phyloP scores from a whole-genome alignment of 352 stramenopile genomes.

The Discostella stelligera region DNA sequence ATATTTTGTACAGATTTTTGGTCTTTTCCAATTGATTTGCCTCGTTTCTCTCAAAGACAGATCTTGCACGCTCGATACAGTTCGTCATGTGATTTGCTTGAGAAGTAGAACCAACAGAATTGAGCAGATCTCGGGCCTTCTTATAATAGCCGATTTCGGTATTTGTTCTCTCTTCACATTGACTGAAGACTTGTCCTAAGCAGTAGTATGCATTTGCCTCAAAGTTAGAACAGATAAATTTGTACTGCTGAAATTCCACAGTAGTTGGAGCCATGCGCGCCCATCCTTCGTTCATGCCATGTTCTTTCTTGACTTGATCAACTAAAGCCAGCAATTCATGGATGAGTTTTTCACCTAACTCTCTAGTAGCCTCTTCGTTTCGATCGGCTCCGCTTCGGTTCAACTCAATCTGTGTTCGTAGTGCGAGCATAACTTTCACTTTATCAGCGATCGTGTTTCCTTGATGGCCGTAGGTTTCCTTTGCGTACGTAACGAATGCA shows the following conservation, averaged over 20 bases:
- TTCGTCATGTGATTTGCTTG: background rate
- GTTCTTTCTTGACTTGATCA: background rate
- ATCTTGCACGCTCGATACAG: no score
- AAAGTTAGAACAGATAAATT: background rate
- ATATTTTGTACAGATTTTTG: conserved; percentile 2
- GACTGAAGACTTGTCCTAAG: background rate
- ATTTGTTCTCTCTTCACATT: background rate
- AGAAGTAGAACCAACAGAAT: background rate
- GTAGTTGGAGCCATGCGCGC: background rate
- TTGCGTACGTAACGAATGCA: conserved; percentile 8
- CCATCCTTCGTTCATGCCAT: background rate
- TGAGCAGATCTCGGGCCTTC: background rate
- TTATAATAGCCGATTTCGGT: background rate
- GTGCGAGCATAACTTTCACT: background rate
- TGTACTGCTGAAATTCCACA: background rate
- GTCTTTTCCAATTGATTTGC: background rate
- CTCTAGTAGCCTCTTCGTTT: no score
- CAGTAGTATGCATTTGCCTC: background rate
- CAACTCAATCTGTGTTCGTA: no score
- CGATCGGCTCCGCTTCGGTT: no score
- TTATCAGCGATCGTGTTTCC: background rate
- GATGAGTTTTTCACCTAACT: background rate
- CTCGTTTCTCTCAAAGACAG: background rate
- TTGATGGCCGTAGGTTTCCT: background rate
- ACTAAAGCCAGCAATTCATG: background rate